Evolutionary conservation across 371 early-diverging fungal species (phyloP).

Genomic region (Capillidium rhysosporum): DNA sequence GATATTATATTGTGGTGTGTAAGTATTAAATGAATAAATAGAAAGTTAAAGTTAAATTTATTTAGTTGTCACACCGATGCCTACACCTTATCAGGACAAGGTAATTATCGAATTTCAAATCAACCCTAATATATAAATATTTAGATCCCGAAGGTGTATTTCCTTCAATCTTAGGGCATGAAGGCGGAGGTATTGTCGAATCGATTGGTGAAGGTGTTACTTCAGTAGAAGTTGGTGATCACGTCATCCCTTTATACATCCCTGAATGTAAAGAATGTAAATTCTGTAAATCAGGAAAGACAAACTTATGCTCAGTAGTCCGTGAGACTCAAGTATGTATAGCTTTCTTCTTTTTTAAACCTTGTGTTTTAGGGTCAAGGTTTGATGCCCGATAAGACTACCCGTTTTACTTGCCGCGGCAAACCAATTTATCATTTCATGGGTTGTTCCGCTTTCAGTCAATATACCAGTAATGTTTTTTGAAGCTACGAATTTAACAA

Average conservation of each 20-base stretch:
- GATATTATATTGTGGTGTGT: slow-evolving; percentile 74
- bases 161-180: slow-evolving; percentile 88
- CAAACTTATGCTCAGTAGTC: slow-evolving; percentile 83
- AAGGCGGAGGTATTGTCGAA: slow-evolving; percentile 90
- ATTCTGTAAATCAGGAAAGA: slow-evolving; percentile 87
- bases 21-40: slow-evolving; percentile 14
- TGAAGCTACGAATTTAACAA: neutral
- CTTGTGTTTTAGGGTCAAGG: slow-evolving; percentile 40
- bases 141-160: slow-evolving; percentile 72
- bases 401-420: slow-evolving; percentile 85
- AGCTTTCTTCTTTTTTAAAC: neutral
- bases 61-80: slow-evolving; percentile 76
- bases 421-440: slow-evolving; percentile 80
- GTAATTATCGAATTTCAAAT: slow-evolving; percentile 15
- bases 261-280: slow-evolving; percentile 87
- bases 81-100: slow-evolving; percentile 78
- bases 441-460: slow-evolving; percentile 90
- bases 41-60: neutral
- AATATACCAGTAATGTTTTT: slow-evolving; percentile 52
- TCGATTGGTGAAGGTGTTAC: slow-evolving; percentile 93
- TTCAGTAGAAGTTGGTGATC: slow-evolving; percentile 71
- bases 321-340: slow-evolving; percentile 62
- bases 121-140: neutral
- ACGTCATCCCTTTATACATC: slow-evolving; percentile 88
- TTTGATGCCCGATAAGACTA: slow-evolving; percentile 84